phyloP scores from a whole-genome alignment of 2,329 filamentous ascomycete genomes.

The Thelonectria blattea region DNA sequence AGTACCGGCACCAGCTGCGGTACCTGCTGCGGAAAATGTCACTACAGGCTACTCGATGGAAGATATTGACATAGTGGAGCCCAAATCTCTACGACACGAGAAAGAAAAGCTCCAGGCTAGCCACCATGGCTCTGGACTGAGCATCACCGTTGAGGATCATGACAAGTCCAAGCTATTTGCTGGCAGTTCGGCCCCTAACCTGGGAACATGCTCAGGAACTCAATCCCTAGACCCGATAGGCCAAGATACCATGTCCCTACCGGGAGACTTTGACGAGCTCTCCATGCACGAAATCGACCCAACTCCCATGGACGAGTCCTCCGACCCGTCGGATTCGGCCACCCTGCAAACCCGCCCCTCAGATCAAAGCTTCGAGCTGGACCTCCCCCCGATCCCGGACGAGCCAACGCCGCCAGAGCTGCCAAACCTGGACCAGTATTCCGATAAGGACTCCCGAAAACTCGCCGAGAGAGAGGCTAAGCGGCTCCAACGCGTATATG shows the following conservation, averaged over 20 bases:
- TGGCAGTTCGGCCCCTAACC: background rate
- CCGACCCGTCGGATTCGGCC: background rate
- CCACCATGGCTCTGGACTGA: constrained; percentile 22
- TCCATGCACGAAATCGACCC: constrained; percentile 48
- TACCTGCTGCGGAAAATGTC: background rate
- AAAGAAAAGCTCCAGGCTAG: constrained; percentile 4
- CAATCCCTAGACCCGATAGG: background rate
- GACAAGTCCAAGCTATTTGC: constrained; percentile 20
- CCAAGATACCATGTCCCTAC: constrained; percentile 12
- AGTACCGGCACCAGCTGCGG: background rate
- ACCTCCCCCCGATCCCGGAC: constrained; percentile 48
- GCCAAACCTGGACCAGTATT: constrained; percentile 63
- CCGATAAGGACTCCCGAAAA: constrained; percentile 70
- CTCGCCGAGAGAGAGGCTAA: constrained; percentile 72
- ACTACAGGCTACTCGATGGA: background rate
- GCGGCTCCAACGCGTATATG: constrained; percentile 67
- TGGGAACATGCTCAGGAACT: background rate
- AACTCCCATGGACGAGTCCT: constrained; percentile 43
- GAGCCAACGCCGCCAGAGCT: constrained; percentile 53
- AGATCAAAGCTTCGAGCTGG: constrained; percentile 20
- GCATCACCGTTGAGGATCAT: constrained; percentile 31
- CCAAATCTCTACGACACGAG: constrained; percentile 17
- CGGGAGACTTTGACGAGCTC: constrained; percentile 26
- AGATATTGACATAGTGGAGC: background rate
- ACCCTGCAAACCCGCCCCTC: constrained; percentile 3